Evolutionary conservation across 305 asterid genomes (phyloP).

Genomic region (Salvia sclarea): DNA sequence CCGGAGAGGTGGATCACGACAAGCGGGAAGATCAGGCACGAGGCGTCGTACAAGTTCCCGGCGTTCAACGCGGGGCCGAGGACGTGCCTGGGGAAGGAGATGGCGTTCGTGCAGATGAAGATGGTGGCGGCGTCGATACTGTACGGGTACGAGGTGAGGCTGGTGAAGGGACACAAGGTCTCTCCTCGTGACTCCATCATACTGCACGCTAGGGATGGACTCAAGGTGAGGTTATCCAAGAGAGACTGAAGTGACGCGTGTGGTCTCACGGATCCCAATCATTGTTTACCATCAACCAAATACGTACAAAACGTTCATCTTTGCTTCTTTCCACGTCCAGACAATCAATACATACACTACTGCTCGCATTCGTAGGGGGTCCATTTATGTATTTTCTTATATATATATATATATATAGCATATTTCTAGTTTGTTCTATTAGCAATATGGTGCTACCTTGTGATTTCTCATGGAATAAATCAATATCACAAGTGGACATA

Average conservation of each 20-base stretch:
- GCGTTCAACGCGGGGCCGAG: conserved; percentile 28
- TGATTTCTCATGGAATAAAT: too few relatives aligned
- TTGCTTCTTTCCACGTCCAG: too few relatives aligned
- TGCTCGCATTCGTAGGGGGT: too few relatives aligned
- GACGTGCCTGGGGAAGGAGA: conserved; percentile 18
- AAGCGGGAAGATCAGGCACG: neutral
- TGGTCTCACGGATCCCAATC: neutral
- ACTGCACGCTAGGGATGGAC: conserved; percentile 3
- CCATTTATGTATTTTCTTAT: too few relatives aligned
- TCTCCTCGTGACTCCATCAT: conserved; percentile 18
- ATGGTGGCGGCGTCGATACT: conserved; percentile 21
- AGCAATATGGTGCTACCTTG: too few relatives aligned
- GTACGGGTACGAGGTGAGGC: neutral
- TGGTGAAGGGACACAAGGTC: conserved; percentile 7
- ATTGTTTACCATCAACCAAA: too few relatives aligned
- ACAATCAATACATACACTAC: too few relatives aligned
- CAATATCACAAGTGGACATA: too few relatives aligned
- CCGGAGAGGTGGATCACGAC: conserved; percentile 26
- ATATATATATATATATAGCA: too few relatives aligned
- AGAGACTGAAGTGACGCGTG: neutral
- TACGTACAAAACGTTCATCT: too few relatives aligned
- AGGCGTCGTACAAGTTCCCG: conserved; percentile 20
- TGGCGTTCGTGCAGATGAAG: conserved; percentile 27
- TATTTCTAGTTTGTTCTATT: too few relatives aligned
- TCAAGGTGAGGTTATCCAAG: neutral